Evolutionary conservation across 2,329 filamentous ascomycete species (phyloP), one percentile per base, ranked within the genome.

Genomic region (Aspergillus sp.): DNA sequence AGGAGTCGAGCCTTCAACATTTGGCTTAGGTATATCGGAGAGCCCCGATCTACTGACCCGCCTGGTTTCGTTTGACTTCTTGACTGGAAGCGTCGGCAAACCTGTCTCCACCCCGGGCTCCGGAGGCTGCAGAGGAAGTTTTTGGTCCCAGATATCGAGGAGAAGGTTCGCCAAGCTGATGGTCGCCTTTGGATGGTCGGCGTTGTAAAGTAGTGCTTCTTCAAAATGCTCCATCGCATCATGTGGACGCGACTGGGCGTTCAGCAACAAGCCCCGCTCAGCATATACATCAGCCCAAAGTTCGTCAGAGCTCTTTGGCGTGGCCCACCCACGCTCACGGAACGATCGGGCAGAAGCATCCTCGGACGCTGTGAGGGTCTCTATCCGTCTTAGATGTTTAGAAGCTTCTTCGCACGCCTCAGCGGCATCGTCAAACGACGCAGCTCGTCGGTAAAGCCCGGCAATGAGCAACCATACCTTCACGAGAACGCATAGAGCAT

Each of bases 391-490:
- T 2, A 91, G 87, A 36, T 96, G 81, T 68, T 89, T 90, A 58
- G 86, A 82, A 1, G 93, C 95, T 78, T 98, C 95, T 11, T 86
- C 82, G 26, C 93, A 85, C 6, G 93, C 91, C 52, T 88, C 90
- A 64, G 85, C 85, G 12, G 90, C 87, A 71, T 98, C 93, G 18
- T 93, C 88, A 55, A 86, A 85, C 78, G 96, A 86, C 8, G 84
- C 84, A 7, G 93, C 91, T 53, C 91, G 85, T 26, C 91, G 85
- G 70, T 98, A 99, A 62, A 98, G 87, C 0, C 89, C 89, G 2
- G 91, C 89, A 60, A 97, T 91, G 70, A 95, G 89, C 8, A 97
- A 80, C 95, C 95, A 99, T 32, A 97, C 87, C 63, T 88, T 89
- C 18, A 92, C 79, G 15, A 99, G 74, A 11, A 87, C 69, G 4